phyloP scores from a whole-genome alignment of 1,139 yeast species.

The Barnettozyma hawaiiensis region DNA sequence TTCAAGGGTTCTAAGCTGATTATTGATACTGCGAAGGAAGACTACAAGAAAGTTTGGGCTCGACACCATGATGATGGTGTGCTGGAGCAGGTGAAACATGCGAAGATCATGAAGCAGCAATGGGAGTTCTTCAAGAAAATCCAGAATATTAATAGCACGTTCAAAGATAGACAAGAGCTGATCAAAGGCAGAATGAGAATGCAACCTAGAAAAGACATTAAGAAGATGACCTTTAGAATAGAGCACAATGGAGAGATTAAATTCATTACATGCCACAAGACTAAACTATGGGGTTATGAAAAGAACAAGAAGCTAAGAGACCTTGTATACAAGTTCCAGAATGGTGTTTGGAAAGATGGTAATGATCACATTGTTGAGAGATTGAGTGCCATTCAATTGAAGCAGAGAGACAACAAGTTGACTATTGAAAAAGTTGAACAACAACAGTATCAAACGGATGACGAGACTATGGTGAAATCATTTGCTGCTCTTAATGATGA shows the following conservation, averaged over 20 bases:
- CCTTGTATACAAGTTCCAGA: conserved; percentile 53
- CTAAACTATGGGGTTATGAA: conserved; percentile 87
- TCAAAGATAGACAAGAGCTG: conserved; percentile 41
- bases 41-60: conserved; percentile 41
- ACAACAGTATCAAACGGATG: conserved; percentile 26
- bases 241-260: conserved; percentile 57
- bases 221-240: conserved; percentile 61
- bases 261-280: conserved; percentile 54
- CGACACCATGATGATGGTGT: conserved; percentile 31
- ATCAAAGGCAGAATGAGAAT: conserved; percentile 60
- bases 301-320: conserved; percentile 57
- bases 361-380: conserved; percentile 74
- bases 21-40: conserved; percentile 44
- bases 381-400: conserved; percentile 27
- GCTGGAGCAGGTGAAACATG: conserved; percentile 25
- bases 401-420: conserved; percentile 18
- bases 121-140: conserved; percentile 35
- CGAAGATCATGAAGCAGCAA: conserved; percentile 32
- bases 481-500: conserved; percentile 25
- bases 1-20: conserved; percentile 69
- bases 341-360: conserved; percentile 81
- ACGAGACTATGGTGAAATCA: conserved; percentile 12
- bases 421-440: conserved; percentile 20
- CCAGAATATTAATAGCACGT: conserved; percentile 38
- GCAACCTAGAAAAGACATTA: conserved; percentile 44